phyloP scores from a whole-genome alignment of 106 monocot genomes.

The Allium sativum region DNA sequence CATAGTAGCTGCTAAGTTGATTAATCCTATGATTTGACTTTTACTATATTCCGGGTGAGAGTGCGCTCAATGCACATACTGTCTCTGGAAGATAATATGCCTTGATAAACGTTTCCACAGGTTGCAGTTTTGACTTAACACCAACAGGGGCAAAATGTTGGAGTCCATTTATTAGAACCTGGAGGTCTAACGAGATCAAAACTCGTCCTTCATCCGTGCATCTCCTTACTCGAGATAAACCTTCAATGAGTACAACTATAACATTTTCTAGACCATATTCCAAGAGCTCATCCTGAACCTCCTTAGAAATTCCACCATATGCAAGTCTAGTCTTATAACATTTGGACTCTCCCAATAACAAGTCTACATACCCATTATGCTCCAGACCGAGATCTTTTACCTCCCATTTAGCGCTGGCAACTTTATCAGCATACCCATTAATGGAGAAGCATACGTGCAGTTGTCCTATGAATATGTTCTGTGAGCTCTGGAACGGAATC shows the following conservation, averaged over 20 bases:
- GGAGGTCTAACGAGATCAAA: constrained; percentile 91
- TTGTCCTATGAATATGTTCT: constrained; percentile 78
- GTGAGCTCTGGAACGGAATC: constrained; percentile 80
- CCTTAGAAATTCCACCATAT: constrained; percentile 81
- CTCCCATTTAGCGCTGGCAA: constrained; percentile 90
- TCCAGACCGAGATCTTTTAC: constrained; percentile 89
- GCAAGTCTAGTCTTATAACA: constrained; percentile 80
- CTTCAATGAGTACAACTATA: constrained; percentile 76
- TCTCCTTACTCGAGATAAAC: constrained; percentile 82
- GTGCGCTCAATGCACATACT: constrained; percentile 89
- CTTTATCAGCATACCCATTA: constrained; percentile 76
- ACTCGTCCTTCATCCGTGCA: constrained; percentile 97
- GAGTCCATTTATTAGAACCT: constrained; percentile 88
- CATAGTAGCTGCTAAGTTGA: constrained; percentile 77
- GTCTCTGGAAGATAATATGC: constrained; percentile 96
- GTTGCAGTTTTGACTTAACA: constrained; percentile 79
- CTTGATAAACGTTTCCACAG: constrained; percentile 88
- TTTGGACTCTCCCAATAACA: constrained; percentile 94
- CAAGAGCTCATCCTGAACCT: constrained; percentile 84
- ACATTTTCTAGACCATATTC: constrained; percentile 81
- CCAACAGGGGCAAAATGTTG: constrained; percentile 63
- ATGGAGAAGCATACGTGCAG: constrained; percentile 85
- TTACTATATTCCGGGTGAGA: constrained; percentile 74
- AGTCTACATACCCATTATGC: constrained; percentile 93
- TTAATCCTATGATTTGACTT: constrained; percentile 62